Base-by-base conservation (phyloP, 352 stramenopile genomes). In the Pythium scleroteichum region DNA sequence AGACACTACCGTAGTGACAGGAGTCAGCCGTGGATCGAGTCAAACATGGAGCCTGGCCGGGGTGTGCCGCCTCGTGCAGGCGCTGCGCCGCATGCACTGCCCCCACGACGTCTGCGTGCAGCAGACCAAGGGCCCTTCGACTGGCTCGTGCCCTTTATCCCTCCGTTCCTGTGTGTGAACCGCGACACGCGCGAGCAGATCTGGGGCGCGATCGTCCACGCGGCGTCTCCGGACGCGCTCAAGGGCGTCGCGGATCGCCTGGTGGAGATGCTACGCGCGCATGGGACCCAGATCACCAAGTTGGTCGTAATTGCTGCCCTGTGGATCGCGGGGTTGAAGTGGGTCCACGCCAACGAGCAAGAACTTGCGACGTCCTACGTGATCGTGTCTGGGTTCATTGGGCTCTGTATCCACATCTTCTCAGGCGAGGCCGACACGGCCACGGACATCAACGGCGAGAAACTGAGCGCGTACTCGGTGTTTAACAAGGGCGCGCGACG, bases 91-190 rank as follows among this genome's bases (percentile, higher is more conserved):
- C 41, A 35, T 13, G n/a, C 42, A 14, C 24, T 54, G 13, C 62
- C 51, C 23, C 38, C 26, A 10, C 48, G 60, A 1, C 60, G 57
- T 35, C 52, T 71, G 14, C 49, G 61, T 9, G 61, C 61, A 14
- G 61, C 42, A 6, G 56, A 71, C 44, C 63, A 66, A 23, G 79
- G 76, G 0, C 66, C 78, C 4, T 59, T 90, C 12, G 82, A 90
- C 53, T 92, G 81, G 82, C 62, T 92, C 45, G 68, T 92, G 53
- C 82, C 85, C n/a, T 94, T 94, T 51, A 82, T 94, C 40, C 85
- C 85, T 33, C 85, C 85, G 26, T 76, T 91, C 42, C 52, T 94
- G 27, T 81, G 85, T 14, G 83, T 94, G 48, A 92, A 92, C 55
- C 71, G 81, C 26, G 78, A 84, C n/a, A 92, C 85, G 35, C 68